A percentile compares a stretch with the other conserved stretches of the same genome.
Conservation (phyloP, 129 eudicot genomes). For the Ambrosia artemisiifolia region DNA sequence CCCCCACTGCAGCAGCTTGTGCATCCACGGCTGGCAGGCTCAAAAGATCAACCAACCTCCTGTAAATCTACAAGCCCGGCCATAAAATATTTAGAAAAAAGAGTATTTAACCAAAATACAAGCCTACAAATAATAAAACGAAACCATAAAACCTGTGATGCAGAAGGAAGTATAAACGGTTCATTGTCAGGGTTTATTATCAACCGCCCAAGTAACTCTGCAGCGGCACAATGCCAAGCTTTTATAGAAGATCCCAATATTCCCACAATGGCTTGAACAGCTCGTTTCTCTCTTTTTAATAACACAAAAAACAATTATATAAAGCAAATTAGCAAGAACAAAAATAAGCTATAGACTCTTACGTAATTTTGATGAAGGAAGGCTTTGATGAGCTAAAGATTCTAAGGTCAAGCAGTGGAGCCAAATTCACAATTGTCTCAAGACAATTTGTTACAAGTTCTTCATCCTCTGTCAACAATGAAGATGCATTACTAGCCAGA, state of each 20-base stretch:
- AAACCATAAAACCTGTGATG: slow-evolving; percentile 62
- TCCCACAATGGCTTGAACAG: slow-evolving; percentile 90
- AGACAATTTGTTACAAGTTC: slow-evolving; percentile 96
- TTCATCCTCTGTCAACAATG: slow-evolving; percentile 80
- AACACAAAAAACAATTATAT: slow-evolving; percentile 1
- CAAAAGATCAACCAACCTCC: slow-evolving; percentile 83
- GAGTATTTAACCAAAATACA: neutral
- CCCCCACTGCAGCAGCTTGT: slow-evolving; percentile 98
- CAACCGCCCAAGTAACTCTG: slow-evolving; percentile 90
- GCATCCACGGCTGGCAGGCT: slow-evolving; percentile 88
- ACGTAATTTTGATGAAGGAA: slow-evolving; percentile 91
- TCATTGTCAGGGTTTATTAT: slow-evolving; percentile 95
- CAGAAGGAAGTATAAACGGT: slow-evolving; percentile 82
- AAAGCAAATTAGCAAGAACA: slow-evolving; percentile 9
- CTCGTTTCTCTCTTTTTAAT: slow-evolving; percentile 66
- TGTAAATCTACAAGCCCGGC: slow-evolving; percentile 59
- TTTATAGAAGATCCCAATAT: slow-evolving; percentile 80
- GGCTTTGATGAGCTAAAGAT: slow-evolving; percentile 98
- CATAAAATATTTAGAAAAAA: neutral
- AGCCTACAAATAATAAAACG: neutral
- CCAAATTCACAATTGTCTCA: slow-evolving; percentile 90
- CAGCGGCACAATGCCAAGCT: slow-evolving; percentile 96
- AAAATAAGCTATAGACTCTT: slow-evolving; percentile 26
- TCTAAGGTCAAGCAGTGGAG: slow-evolving; percentile 80
- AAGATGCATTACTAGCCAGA: slow-evolving; percentile 7